Base-by-base conservation (phyloP, 1,284 basidiomycete genomes). In the Schizophyllum amplum region DNA sequence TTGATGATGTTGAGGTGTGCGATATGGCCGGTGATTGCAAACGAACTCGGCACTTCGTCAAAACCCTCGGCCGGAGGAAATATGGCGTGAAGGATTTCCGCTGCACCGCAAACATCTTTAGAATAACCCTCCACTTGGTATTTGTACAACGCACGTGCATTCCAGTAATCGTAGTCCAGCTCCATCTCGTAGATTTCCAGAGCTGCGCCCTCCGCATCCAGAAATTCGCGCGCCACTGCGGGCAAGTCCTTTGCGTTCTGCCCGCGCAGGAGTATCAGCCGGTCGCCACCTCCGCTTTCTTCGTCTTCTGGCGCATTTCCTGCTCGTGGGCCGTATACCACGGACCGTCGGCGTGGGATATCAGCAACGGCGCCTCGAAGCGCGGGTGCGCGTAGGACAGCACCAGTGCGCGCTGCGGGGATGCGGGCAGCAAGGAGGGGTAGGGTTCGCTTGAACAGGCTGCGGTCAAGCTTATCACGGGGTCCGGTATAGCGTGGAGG, bases 1-100 rank as follows among this genome's bases (percentile, higher is more conserved):
- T 88, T 83, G 59, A 90, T 84, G 23, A 99, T 79, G 68, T 99
- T 99, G 59, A 99, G 73, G 68, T 99, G 97, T 1, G 83, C 85
- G 21, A 26, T 20, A 47, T 52, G 47, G 24, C 22, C 24, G 20
- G 48, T 47, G 33, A 52, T 22, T n/a, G 13, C 15, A 7, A 55
- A 48, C 17, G 6, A 24, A n/a, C 23, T 24, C 42, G 27, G 54
- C 7, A 42, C 33, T 42, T 42, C 33, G 33, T 42, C 33, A 17
- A 42, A 42, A 17, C 33, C 33, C 13, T 9, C 33, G 33, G 11
- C 33, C 13, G 33, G 33, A 42, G 33, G 33, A 9, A 42, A 42
- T 3, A 42, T 42, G 33, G 33, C 33, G 33, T 42, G 17, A 9
- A 42, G 52, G 15, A 62, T 54, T 49, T 62, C 61, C 33, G 56